Evolutionary conservation across 225 moss, liverwort and hornwort genomes (phyloP).

Genomic region (Physcomitrium patens): DNA sequence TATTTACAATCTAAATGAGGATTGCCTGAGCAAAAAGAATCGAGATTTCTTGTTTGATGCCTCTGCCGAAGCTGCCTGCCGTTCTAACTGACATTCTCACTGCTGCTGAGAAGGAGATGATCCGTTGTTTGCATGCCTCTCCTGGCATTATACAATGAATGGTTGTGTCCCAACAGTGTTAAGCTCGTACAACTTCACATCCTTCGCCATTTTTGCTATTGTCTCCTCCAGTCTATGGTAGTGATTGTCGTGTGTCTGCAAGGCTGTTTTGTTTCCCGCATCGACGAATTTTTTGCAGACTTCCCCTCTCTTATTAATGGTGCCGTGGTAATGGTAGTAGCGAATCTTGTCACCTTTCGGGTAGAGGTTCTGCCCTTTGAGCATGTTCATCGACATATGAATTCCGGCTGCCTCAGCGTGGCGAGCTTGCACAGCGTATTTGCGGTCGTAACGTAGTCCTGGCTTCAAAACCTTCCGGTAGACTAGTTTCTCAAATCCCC

Average conservation of each 20-base stretch:
- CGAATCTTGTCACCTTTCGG: slow-evolving; percentile 34
- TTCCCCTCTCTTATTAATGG: slow-evolving; percentile 50
- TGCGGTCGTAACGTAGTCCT: slow-evolving; percentile 33
- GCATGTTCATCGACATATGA: slow-evolving; percentile 64
- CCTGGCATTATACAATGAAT: slow-evolving; percentile 36
- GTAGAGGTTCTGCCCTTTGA: slow-evolving; percentile 35
- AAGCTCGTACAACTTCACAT: slow-evolving; percentile 40
- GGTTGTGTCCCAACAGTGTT: slow-evolving; percentile 41
- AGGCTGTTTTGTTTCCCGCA: slow-evolving; percentile 27
- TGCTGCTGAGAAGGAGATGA: not conserved
- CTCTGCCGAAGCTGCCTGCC: too few species aligned
- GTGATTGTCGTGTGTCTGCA: slow-evolving; percentile 24
- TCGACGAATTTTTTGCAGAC: slow-evolving; percentile 40
- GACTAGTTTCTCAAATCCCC: slow-evolving; percentile 61
- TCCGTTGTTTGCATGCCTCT: too few species aligned
- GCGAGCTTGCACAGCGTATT: slow-evolving; percentile 55
- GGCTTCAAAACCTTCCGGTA: slow-evolving; percentile 38
- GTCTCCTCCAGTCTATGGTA: slow-evolving; percentile 41
- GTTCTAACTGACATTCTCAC: too few species aligned
- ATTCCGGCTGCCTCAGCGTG: slow-evolving; percentile 55
- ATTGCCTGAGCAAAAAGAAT: too few species aligned
- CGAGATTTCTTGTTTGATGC: too few species aligned
- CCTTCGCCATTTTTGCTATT: slow-evolving; percentile 38
- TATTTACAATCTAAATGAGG: too few species aligned
- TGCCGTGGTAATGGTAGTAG: slow-evolving; percentile 63